Base-by-base conservation (phyloP, 371 early-diverging fungal species). In the Lichtheimia corymbifera region DNA sequence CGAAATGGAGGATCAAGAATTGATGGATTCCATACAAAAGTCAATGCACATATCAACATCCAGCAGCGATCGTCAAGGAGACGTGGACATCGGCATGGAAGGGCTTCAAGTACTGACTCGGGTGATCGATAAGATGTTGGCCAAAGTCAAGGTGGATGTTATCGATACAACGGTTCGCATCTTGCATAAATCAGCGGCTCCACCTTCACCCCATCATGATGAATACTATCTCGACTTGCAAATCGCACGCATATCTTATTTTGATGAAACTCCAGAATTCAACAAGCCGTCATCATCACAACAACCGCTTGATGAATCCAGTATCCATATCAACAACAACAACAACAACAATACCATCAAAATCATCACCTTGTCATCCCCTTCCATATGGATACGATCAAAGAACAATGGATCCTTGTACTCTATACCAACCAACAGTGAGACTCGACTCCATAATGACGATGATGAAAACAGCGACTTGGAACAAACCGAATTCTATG, bases 61-160 rank as follows among this genome's bases (percentile, higher is more conserved):
- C 51, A 22, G 1, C 28, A 35, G 35, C 9, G 35, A 35, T 35
- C 35, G 35, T 41, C 51, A 44, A 43, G 61, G 62, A 12, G 58
- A 60, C 17, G 56, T 64, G 9, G 73, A 78, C 13, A 59, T 70
- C 14, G 84, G 79, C 4, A 74, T 72, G 6, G 87, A 88, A 50
- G 89, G 91, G 12, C 62, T 89, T 9, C 87, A 88, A 60, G 83
- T 87, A 18, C 62, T 91, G 7, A 85, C 90, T 3, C 74, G 79
- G 35, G 63, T 89, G 5, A 90, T 91, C 55, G 91, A 91, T 65
- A 86, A 83, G 55, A 83, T 91, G 70, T 66, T 89, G 50, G 86
- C 89, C 5, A 76, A 77, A 58, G 75, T 89, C 49, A 83, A 84
- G 51, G 70, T 88, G 13, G 80, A 81, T 13, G 70, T 83, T 49